These are phyloP conservation scores for Diplodia scrobiculata DNA, from an alignment of 2,329 filamentous ascomycete genomes.

Conservation along the genomic window DNA sequence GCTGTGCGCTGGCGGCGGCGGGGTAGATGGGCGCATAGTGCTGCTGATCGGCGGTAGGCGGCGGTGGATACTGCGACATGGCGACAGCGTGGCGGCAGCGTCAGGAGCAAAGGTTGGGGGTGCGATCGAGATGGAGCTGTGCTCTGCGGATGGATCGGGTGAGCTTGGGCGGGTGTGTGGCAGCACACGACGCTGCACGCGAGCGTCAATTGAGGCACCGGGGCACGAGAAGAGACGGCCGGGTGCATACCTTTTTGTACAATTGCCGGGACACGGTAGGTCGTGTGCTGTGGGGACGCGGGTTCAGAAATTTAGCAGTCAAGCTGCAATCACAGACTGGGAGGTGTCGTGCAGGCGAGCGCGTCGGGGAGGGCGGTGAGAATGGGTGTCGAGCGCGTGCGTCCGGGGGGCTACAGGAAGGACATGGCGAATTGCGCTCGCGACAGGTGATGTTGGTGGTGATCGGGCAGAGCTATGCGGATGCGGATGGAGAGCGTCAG, in stretches of 20 bases:
- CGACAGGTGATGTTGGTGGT: constrained; percentile 17
- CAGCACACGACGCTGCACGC: constrained; percentile 1
- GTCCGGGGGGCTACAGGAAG: constrained; percentile 10
- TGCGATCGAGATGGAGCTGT: background rate
- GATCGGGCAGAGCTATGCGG: constrained; percentile 25
- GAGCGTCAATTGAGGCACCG: constrained; percentile 13
- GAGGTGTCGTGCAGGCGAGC: background rate
- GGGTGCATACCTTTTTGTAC: background rate
- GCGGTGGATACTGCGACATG: constrained; percentile 36
- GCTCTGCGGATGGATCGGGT: constrained; percentile 23
- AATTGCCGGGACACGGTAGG: constrained; percentile 15
- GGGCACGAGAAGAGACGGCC: background rate
- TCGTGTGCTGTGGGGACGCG: constrained; percentile 22
- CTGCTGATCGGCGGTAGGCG: constrained; percentile 36
- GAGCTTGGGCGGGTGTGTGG: constrained; percentile 13
- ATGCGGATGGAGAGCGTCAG: constrained; percentile 22
- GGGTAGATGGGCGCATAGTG: constrained; percentile 43
- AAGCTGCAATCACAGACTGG: constrained; percentile 13
- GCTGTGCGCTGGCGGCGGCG: constrained; percentile 33
- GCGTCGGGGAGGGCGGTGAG: background rate
- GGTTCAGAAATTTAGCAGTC: constrained; percentile 27
- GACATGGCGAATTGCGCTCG: constrained; percentile 13
- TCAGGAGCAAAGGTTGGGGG: background rate
- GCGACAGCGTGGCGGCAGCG: background rate
- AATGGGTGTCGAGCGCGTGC: constrained; percentile 1